These are phyloP conservation scores for Acanthamoeba sp. DNA, from an alignment of 208 protist genomes.

Conservation along the genomic window DNA sequence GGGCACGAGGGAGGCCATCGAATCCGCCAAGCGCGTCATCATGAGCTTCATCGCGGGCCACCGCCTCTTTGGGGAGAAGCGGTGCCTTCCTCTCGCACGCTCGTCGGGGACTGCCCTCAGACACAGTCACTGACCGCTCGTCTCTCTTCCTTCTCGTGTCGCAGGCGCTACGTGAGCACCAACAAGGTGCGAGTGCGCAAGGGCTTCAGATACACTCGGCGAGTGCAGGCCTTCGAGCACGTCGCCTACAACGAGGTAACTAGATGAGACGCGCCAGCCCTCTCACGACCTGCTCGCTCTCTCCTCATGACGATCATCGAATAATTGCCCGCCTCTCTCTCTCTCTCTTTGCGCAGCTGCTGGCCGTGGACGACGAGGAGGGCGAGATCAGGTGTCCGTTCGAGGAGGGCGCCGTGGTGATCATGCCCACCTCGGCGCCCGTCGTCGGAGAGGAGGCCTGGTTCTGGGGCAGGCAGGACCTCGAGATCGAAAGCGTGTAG, in stretches of 20 bases:
- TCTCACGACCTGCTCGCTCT: not conserved
- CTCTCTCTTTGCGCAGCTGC: not conserved
- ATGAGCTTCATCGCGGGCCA: constrained; percentile 36
- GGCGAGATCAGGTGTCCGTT: constrained; percentile 35
- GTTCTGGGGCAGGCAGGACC: not conserved
- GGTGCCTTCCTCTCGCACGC: not conserved
- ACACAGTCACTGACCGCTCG: not conserved
- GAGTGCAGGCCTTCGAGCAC: constrained; percentile 11
- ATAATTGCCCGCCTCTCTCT: not conserved
- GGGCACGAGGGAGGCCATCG: not conserved
- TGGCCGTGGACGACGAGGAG: constrained; percentile 21
- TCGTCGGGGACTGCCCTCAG: no score
- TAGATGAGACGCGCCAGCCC: no score
- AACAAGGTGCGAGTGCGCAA: not conserved
- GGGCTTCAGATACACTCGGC: not conserved
- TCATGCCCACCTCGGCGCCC: constrained; percentile 33
- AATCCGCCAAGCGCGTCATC: constrained; percentile 24
- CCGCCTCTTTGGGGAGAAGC: constrained; percentile 12
- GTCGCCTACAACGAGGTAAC: not conserved
- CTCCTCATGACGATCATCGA: not conserved
- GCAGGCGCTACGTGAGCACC: constrained; percentile 3
- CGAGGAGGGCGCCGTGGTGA: constrained; percentile 37
- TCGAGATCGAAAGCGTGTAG: constrained; percentile 1
- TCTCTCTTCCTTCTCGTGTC: no score
- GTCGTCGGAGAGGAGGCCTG: constrained; percentile 37